phyloP scores from a whole-genome alignment of 768 basidiomycete genomes.

The Hydnomerulius pinastri region DNA sequence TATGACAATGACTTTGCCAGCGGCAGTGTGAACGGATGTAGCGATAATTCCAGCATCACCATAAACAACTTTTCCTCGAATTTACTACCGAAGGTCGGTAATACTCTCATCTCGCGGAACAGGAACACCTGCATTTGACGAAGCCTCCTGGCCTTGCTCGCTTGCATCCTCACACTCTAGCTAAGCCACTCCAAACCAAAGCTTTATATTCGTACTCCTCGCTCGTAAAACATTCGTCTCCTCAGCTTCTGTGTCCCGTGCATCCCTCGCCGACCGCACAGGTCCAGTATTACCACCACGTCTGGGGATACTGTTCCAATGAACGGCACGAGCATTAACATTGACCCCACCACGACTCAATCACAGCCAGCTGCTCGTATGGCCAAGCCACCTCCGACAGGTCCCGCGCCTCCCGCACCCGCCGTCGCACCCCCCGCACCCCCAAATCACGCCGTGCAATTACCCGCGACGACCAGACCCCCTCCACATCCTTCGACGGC shows the following conservation, averaged over 20 bases:
- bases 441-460: slow-evolving; percentile 43
- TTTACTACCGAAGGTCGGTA: not conserved
- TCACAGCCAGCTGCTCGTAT: slow-evolving; percentile 30
- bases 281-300: slow-evolving; percentile 16
- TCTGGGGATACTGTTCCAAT: slow-evolving; percentile 38
- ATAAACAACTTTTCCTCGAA: not conserved
- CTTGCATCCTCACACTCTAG: not conserved
- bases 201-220: slow-evolving; percentile 9
- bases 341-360: not conserved
- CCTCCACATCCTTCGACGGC: slow-evolving; percentile 33
- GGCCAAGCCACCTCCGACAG: slow-evolving; percentile 55
- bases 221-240: slow-evolving; percentile 24
- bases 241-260: slow-evolving; percentile 27
- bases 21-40: not conserved
- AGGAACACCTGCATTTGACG: not conserved
- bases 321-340: slow-evolving; percentile 46
- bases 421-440: slow-evolving; percentile 57
- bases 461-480: slow-evolving; percentile 35
- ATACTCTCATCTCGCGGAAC: not conserved
- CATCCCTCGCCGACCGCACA: slow-evolving; percentile 28
- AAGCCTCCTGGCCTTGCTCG: not conserved
- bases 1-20: not conserved
- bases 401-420: slow-evolving; percentile 64
- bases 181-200: too few relatives aligned
- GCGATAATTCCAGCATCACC: not conserved